These are phyloP conservation scores for Zychaea mexicana DNA, from an alignment of 371 early-diverging fungal species.

Conservation along the genomic window DNA sequence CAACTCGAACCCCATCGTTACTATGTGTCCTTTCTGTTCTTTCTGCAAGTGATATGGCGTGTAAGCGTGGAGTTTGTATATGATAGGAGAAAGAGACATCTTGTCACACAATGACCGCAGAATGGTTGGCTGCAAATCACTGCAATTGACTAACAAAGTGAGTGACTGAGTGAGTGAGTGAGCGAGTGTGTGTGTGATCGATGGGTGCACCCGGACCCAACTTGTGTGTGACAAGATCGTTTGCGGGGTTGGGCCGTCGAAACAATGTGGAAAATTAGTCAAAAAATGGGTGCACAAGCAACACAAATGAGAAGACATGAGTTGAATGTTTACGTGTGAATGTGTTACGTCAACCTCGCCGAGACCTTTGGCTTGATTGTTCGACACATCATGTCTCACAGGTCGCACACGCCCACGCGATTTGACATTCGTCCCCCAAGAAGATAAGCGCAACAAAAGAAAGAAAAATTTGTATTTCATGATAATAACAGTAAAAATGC, in stretches of 20 bases:
- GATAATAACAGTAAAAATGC: not conserved
- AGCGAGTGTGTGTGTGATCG: not conserved
- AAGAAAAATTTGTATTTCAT: not conserved
- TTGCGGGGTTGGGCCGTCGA: not conserved
- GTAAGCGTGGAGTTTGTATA: too few species aligned
- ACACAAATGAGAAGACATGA: too few species aligned
- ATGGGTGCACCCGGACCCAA: not conserved
- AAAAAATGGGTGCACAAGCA: not conserved
- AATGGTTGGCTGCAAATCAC: not conserved
- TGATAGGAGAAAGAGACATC: too few species aligned
- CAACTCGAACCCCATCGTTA: too few species aligned
- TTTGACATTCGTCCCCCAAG: slow-evolving; percentile 4
- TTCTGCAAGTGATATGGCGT: too few species aligned
- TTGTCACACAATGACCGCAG: not conserved
- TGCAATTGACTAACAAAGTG: too few species aligned
- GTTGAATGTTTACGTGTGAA: not conserved
- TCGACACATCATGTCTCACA: too few species aligned
- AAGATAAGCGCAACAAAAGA: not conserved
- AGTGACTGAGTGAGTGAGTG: too few species aligned
- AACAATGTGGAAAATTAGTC: not conserved
- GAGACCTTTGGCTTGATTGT: not conserved
- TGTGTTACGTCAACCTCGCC: slow-evolving; percentile 1
- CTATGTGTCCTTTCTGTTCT: too few species aligned
- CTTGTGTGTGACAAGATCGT: not conserved
- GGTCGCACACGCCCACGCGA: slow-evolving; percentile 3